These are phyloP conservation scores for Raddia guianensis DNA, from an alignment of 176 grass and related monocot species.

Conservation along the genomic window DNA sequence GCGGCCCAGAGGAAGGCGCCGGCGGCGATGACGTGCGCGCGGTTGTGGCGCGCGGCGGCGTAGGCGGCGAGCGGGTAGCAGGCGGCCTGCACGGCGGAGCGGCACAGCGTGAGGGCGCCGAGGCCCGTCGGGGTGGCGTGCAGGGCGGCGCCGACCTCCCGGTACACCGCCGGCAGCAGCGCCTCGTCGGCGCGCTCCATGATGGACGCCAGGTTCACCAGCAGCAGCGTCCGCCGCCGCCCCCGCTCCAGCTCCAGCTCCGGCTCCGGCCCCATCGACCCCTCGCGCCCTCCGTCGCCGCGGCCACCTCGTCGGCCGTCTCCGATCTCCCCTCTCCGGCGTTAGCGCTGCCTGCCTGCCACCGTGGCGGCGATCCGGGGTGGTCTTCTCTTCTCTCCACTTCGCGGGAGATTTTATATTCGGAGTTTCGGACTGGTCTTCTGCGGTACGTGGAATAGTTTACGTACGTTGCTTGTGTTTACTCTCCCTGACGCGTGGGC, in stretches of 20 bases:
- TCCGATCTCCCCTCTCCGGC: not conserved
- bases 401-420: slow-evolving; percentile 61
- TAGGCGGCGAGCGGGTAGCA: slow-evolving; percentile 86
- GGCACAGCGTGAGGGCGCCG: slow-evolving; percentile 71
- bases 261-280: not conserved
- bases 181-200: slow-evolving; percentile 95
- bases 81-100: slow-evolving; percentile 81
- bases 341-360: not conserved
- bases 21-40: slow-evolving; percentile 65
- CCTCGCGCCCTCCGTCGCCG: not conserved
- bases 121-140: slow-evolving; percentile 69
- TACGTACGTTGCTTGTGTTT: fast-evolving
- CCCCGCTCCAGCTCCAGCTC: slow-evolving; percentile 39
- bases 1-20: slow-evolving; percentile 90
- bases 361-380: slow-evolving; percentile 18
- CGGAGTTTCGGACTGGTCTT: not conserved
- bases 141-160: slow-evolving; percentile 73
- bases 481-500: not conserved
- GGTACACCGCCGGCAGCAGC: slow-evolving; percentile 88
- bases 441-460: not conserved
- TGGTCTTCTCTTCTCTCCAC: not conserved
- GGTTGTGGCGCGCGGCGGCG: slow-evolving; percentile 67
- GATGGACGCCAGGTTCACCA: slow-evolving; percentile 86
- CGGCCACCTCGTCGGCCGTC: not conserved
- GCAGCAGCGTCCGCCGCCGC: slow-evolving; percentile 57